phyloP scores from a whole-genome alignment of 2,329 filamentous ascomycete genomes.

The Penicillium sp. region DNA sequence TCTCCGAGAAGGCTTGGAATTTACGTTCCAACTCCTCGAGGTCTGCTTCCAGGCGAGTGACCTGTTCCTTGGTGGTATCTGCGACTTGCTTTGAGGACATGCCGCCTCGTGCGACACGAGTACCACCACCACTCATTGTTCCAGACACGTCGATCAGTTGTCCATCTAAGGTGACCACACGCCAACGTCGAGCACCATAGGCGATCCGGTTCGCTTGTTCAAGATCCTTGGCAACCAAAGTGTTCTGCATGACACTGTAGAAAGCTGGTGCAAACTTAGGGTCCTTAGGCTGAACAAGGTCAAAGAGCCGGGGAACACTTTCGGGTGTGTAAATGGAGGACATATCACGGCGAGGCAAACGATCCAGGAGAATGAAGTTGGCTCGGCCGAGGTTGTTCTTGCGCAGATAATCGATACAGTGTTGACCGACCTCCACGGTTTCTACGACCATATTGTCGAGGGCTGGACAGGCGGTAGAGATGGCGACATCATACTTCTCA shows the following conservation, averaged over 20 bases:
- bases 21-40: slow-evolving; percentile 81
- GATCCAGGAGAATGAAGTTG: slow-evolving; percentile 95
- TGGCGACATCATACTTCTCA: slow-evolving; percentile 92
- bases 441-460: slow-evolving; percentile 97
- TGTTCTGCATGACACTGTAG: slow-evolving; percentile 93
- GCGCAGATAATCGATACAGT: slow-evolving; percentile 95
- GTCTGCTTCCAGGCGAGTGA: slow-evolving; percentile 81
- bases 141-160: slow-evolving; percentile 97
- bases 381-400: slow-evolving; percentile 97
- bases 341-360: slow-evolving; percentile 76
- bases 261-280: slow-evolving; percentile 87
- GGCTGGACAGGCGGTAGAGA: slow-evolving; percentile 89
- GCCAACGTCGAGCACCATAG: slow-evolving; percentile 90
- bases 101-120: slow-evolving; percentile 81
- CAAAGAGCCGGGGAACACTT: slow-evolving; percentile 87
- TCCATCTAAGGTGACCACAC: slow-evolving; percentile 91
- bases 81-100: slow-evolving; percentile 97
- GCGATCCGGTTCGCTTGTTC: slow-evolving; percentile 97
- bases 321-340: slow-evolving; percentile 84
- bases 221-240: slow-evolving; percentile 86
- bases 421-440: slow-evolving; percentile 91
- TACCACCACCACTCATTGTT: slow-evolving; percentile 98
- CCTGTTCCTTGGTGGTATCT: slow-evolving; percentile 84
- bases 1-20: slow-evolving; percentile 81
- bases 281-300: slow-evolving; percentile 86